phyloP scores from a whole-genome alignment of 768 basidiomycete species.

The Serendipita sp. region DNA sequence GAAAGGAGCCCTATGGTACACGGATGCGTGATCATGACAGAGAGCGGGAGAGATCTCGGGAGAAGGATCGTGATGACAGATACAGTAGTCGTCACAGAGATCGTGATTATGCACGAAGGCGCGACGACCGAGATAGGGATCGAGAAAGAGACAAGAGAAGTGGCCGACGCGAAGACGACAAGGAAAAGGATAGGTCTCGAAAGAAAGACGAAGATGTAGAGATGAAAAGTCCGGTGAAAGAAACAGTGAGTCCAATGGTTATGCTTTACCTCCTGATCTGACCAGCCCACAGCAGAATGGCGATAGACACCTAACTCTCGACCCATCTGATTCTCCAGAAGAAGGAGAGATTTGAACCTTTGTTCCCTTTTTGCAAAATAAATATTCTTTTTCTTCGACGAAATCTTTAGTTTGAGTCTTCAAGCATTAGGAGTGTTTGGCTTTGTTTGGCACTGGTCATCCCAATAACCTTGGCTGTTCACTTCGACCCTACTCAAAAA shows the following conservation, averaged over 20 bases:
- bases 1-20: conserved; percentile 47
- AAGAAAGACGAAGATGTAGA: conserved; percentile 21
- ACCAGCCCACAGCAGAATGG: conserved; percentile 28
- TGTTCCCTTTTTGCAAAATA: background rate
- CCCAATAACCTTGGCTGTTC: background rate
- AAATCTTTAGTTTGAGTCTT: background rate
- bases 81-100: conserved; percentile 7
- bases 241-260: conserved; percentile 22
- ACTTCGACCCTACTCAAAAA: background rate
- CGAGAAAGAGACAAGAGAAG: conserved; percentile 10
- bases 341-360: conserved; percentile 61
- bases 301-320: conserved; percentile 18
- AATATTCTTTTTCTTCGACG: background rate
- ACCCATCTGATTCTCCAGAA: conserved; percentile 56
- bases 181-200: conserved; percentile 16
- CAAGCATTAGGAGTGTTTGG: background rate
- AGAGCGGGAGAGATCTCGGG: conserved; percentile 8
- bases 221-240: conserved; percentile 19
- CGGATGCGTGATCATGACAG: conserved; percentile 11
- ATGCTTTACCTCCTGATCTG: too few relatives aligned
- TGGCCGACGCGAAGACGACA: conserved; percentile 20
- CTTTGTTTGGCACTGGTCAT: background rate
- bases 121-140: conserved; percentile 8
- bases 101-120: conserved; percentile 7
- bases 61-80: background rate